Percentiles rank a stretch among this genome's conserved stretches.
Conservation (phyloP, 352 stramenopile genomes). For the Nothophytophthora sp. region DNA sequence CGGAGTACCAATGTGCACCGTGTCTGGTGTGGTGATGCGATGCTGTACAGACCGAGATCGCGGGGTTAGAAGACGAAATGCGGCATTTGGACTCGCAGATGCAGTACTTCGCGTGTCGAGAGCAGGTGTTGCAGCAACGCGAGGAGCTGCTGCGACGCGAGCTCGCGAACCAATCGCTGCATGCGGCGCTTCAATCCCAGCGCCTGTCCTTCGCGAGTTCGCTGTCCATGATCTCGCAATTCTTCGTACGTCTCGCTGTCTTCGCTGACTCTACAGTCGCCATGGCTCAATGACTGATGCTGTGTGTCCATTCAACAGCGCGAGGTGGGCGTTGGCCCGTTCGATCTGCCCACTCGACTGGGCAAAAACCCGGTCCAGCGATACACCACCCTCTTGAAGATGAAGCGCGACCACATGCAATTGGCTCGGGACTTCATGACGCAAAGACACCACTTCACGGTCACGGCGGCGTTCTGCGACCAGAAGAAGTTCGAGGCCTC, state of each 20-base stretch:
- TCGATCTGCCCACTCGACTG: constrained; percentile 24
- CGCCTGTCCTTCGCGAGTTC: constrained; percentile 24
- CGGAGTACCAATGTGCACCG: neutral
- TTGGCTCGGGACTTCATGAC: constrained; percentile 26
- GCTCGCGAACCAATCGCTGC: constrained; percentile 17
- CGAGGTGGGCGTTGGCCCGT: constrained; percentile 16
- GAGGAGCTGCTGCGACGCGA: constrained; percentile 17
- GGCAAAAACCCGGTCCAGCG: constrained; percentile 17
- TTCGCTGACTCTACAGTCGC: neutral
- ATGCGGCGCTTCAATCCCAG: constrained; percentile 14
- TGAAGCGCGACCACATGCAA: constrained; percentile 33
- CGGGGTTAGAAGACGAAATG: constrained; percentile 17
- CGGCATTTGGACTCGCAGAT: constrained; percentile 23
- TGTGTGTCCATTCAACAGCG: constrained; percentile 5
- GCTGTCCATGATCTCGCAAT: constrained; percentile 24
- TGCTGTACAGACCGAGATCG: constrained; percentile 22
- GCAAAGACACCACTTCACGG: constrained; percentile 22
- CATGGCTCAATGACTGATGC: neutral
- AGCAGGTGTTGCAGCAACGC: constrained; percentile 9
- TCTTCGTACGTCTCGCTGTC: constrained; percentile 21
- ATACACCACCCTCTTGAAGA: constrained; percentile 14
- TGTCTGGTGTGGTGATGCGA: neutral
- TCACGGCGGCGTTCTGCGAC: constrained; percentile 33
- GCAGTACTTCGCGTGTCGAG: constrained; percentile 5
- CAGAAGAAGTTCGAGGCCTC: constrained; percentile 38